Conservation (phyloP, 768 basidiomycete species). For the Roridomyces roridus region DNA sequence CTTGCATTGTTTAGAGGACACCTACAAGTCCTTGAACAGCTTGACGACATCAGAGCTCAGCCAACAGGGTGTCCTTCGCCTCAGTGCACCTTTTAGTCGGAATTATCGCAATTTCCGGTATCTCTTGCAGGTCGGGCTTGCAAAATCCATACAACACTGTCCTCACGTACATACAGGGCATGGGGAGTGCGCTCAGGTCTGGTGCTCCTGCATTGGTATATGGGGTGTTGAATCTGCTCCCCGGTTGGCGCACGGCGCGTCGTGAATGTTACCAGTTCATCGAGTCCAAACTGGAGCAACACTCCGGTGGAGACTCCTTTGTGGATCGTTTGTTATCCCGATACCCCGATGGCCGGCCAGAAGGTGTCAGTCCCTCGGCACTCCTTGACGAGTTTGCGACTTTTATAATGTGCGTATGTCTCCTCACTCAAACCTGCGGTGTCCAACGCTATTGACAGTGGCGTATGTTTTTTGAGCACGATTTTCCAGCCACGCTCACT, state of each 20-base stretch:
- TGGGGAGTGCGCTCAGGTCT: background rate
- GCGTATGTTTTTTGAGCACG: background rate
- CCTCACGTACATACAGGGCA: background rate
- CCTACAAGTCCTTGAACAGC: background rate
- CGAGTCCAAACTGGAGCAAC: background rate
- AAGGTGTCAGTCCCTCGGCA: background rate
- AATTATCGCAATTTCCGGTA: background rate
- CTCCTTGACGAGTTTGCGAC: background rate
- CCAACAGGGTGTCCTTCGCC: background rate
- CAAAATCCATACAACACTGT: too few species aligned
- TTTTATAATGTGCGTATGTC: background rate
- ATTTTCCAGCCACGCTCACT: background rate
- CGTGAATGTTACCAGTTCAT: background rate
- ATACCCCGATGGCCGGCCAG: background rate
- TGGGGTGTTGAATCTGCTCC: background rate
- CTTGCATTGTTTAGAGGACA: background rate
- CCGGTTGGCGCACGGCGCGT: background rate
- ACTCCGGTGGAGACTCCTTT: background rate
- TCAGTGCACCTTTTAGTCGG: background rate
- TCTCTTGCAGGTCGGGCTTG: background rate
- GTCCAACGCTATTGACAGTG: background rate
- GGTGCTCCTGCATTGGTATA: background rate
- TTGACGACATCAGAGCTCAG: background rate
- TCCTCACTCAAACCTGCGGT: background rate
- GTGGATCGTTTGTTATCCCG: background rate